phyloP scores from a whole-genome alignment of 2,329 filamentous ascomycete species.

The Ciborinia camelliae region DNA sequence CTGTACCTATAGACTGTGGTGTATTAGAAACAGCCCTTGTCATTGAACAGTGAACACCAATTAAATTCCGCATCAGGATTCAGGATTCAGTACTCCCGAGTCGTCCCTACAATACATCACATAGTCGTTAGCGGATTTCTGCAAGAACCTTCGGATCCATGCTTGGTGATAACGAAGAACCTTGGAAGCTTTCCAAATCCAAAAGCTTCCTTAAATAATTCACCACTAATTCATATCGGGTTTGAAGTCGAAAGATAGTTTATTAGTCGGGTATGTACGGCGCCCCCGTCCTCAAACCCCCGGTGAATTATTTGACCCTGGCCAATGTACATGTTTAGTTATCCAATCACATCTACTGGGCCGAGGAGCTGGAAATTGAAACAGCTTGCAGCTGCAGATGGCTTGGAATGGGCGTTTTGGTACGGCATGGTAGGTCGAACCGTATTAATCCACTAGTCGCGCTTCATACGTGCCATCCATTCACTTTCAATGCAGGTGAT shows the following conservation, averaged over 20 bases:
- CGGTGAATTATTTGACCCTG: background rate
- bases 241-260: background rate
- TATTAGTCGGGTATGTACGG: too few species aligned
- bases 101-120: too few species aligned
- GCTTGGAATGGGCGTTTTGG: constrained; percentile 13
- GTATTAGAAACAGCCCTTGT: background rate
- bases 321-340: background rate
- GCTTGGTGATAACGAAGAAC: too few species aligned
- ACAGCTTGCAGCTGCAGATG: constrained; percentile 12
- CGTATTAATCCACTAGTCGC: constrained; percentile 12
- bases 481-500: background rate
- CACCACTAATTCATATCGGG: constrained; percentile 5
- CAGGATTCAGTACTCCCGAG: too few species aligned
- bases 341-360: constrained; percentile 6
- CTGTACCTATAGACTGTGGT: too few species aligned
- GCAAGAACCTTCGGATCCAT: background rate
- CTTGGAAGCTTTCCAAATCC: too few species aligned
- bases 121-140: background rate
- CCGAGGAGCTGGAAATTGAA: constrained; percentile 19
- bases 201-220: background rate
- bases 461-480: constrained; percentile 2
- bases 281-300: background rate
- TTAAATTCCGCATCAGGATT: background rate
- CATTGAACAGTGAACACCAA: background rate
- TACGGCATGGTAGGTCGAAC: background rate